These are phyloP conservation scores for Candolleomyces eurysporus DNA, from an alignment of 768 basidiomycete species.

Conservation along the genomic window DNA sequence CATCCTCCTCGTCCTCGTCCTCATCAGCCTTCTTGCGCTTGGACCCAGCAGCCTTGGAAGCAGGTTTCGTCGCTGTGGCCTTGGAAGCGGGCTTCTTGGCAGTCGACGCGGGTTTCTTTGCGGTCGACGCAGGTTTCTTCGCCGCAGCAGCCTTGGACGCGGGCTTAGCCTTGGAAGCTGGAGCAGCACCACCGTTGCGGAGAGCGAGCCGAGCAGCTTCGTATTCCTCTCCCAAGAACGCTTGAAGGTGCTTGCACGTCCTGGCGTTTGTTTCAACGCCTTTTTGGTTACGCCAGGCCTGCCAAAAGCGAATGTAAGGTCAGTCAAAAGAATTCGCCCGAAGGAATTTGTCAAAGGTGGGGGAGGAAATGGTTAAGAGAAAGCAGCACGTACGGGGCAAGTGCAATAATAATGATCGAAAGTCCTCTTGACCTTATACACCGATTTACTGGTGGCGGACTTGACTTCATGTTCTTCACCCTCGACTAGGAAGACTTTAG, in stretches of 20 bases:
- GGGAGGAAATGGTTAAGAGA: too few species aligned
- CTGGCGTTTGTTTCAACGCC: neutral
- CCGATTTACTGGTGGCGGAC: constrained; percentile 25
- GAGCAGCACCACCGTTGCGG: neutral
- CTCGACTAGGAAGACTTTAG: constrained; percentile 33
- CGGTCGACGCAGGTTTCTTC: constrained; percentile 14
- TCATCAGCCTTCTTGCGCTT: constrained; percentile 1
- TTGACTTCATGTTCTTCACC: constrained; percentile 22
- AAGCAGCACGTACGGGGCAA: too few species aligned
- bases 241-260: constrained; percentile 46
- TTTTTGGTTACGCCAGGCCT: neutral
- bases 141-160: constrained; percentile 1
- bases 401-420: constrained; percentile 37
- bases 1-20: constrained; percentile 12
- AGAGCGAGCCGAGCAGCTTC: constrained; percentile 37
- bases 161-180: constrained; percentile 10
- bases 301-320: too few species aligned
- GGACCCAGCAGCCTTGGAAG: constrained; percentile 8
- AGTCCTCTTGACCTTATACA: constrained; percentile 32
- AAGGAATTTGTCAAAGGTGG: too few species aligned
- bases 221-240: constrained; percentile 45
- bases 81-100: neutral
- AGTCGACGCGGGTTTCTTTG: constrained; percentile 11
- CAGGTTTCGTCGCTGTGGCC: constrained; percentile 3
- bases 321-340: too few species aligned